Evolutionary conservation across 1,139 yeast genomes (phyloP), one percentile per base, ranked within the genome.

Genomic region (Candida smagusa): DNA sequence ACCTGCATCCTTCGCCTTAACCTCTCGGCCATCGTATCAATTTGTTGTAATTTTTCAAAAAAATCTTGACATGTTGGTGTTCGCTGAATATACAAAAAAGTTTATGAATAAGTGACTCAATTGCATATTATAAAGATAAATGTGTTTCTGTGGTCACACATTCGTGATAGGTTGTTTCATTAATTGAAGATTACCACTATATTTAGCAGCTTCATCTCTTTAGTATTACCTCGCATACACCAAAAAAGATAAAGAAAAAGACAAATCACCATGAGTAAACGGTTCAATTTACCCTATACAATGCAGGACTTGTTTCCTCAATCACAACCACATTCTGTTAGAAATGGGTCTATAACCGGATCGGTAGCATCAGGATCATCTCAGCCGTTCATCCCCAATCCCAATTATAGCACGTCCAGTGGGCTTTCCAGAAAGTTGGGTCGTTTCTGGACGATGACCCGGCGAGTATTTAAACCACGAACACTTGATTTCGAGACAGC

Each of bases 401-500:
- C 44, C 45, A 36, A 32, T 8, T 38, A 33, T 28, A 31, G n/a
- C 12, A 23, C 23, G 11, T 22, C 35, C 30, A 35, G 21, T 30
- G 23, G 27, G 12, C 24, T 36, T 22, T 33, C 38, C 9, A 38
- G 37, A 11, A 34, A 33, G 27, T 26, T 39, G 8, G 44, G 42
- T 16, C 48, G 46, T 30, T 41, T 46, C 47, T 54, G 45, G 42
- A 56, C 51, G 33, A 66, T 69, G 69, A 40, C 59, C 31, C 58
- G 59, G 38, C 52, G 77, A 32, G 46, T 87, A 33, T 68, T 84
- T 50, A 79, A 82, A 48, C 94, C 96, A 4, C 84, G 82, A 8
- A 83, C 95, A 0, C 68, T 89, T 37, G 96, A 89, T 62, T 86
- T 88, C 53, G 97, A 89, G 58, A 85, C 95, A 2, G 96, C 97